A percentile compares a stretch with the other conserved stretches of the same genome.
Conservation (phyloP, 768 basidiomycete genomes). For the Rhizopogon rudus region DNA sequence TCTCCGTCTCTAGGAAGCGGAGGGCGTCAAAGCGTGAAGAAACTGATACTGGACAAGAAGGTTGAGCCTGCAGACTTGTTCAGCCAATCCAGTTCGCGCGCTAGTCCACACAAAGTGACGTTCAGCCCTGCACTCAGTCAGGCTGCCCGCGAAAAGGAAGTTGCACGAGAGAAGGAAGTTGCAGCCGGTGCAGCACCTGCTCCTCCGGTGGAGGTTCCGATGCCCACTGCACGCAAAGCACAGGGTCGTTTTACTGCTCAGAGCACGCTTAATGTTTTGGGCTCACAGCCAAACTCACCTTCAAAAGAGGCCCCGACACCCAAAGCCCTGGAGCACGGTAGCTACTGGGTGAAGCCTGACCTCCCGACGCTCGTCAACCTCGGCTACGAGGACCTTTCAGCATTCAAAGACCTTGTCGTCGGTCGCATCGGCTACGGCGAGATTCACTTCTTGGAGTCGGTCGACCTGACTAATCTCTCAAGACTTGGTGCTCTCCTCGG, state of each 20-base stretch:
- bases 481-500: conserved; percentile 81
- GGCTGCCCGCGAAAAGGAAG: conserved; percentile 72
- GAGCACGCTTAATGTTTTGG: conserved; percentile 22
- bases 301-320: conserved; percentile 24
- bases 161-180: conserved; percentile 34
- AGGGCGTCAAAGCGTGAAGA: conserved; percentile 82
- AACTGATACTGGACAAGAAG: conserved; percentile 84
- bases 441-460: conserved; percentile 73
- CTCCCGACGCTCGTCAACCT: conserved; percentile 65
- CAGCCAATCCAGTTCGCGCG: conserved; percentile 35
- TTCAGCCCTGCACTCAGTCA: conserved; percentile 75
- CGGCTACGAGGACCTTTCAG: conserved; percentile 67
- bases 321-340: conserved; percentile 66
- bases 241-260: conserved; percentile 39
- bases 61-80: conserved; percentile 72
- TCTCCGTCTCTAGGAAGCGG: conserved; percentile 68
- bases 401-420: conserved; percentile 75
- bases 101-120: conserved; percentile 43
- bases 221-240: conserved; percentile 31
- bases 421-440: conserved; percentile 92
- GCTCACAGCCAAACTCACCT: conserved; percentile 18
- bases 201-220: conserved; percentile 30
- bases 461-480: conserved; percentile 81
- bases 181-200: conserved; percentile 13
- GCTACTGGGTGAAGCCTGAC: conserved; percentile 88